Percentiles rank a stretch among this genome's conserved stretches.
Evolutionary conservation across 2,329 filamentous ascomycete genomes (phyloP).

Genomic region (Aspergillus phoenicis): DNA sequence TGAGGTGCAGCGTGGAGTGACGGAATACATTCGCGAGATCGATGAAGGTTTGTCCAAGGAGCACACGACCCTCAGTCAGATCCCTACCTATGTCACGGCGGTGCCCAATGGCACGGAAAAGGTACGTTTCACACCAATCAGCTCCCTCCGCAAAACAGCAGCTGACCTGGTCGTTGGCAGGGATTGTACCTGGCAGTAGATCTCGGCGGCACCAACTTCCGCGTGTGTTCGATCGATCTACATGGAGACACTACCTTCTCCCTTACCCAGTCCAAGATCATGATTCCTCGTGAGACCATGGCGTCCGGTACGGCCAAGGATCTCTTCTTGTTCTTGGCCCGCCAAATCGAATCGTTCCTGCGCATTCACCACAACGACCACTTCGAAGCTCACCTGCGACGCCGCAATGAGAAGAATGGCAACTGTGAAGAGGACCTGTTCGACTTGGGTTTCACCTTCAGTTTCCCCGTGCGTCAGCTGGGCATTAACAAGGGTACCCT

Average conservation of each 20-base stretch:
- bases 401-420: conserved; percentile 58
- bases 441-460: conserved; percentile 97
- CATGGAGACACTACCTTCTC: conserved; percentile 95
- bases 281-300: conserved; percentile 90
- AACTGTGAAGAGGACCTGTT: conserved; percentile 77
- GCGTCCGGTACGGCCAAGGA: conserved; percentile 80
- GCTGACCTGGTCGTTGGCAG: conserved; percentile 49
- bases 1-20: conserved; percentile 76
- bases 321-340: conserved; percentile 88
- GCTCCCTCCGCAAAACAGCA: background rate
- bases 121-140: conserved; percentile 53
- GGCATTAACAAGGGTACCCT: conserved; percentile 94
- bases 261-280: conserved; percentile 87
- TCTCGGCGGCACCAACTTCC: conserved; percentile 97
- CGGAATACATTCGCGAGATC: conserved; percentile 87
- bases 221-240: conserved; percentile 91
- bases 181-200: conserved; percentile 96
- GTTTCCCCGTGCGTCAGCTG: conserved; percentile 90
- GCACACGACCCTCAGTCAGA: conserved; percentile 85
- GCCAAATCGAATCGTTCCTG: conserved; percentile 88
- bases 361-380: conserved; percentile 84
- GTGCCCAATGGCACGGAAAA: conserved; percentile 98
- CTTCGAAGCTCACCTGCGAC: conserved; percentile 70
- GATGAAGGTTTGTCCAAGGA: conserved; percentile 78
- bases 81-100: conserved; percentile 93